Conservation (phyloP, 108 stramenopile genomes). For the Stephanodiscus triporus region DNA sequence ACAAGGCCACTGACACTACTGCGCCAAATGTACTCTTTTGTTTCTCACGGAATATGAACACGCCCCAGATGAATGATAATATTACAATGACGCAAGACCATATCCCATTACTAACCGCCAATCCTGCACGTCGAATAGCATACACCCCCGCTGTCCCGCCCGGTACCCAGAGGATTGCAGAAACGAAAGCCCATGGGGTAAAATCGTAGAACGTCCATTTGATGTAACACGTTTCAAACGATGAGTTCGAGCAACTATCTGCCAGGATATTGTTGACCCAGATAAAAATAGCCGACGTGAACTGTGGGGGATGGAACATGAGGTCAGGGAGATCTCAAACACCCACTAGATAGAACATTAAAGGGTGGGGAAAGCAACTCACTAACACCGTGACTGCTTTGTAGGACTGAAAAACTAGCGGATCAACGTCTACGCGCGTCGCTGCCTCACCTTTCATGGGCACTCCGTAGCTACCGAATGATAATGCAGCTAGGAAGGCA, state of each 20-base stretch:
- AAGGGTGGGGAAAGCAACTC: not conserved
- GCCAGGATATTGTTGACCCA: slow-evolving; percentile 43
- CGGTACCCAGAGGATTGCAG: slow-evolving; percentile 74
- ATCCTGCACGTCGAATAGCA: slow-evolving; percentile 79
- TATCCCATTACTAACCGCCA: slow-evolving; percentile 80
- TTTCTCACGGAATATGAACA: slow-evolving; percentile 74
- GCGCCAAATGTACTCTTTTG: slow-evolving; percentile 60
- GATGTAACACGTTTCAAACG: not conserved
- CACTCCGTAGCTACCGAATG: slow-evolving; percentile 86
- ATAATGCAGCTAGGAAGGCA: slow-evolving; percentile 60
- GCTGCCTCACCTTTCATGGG: slow-evolving; percentile 78
- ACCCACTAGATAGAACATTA: not conserved
- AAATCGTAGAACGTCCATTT: slow-evolving; percentile 44
- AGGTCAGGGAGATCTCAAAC: not conserved
- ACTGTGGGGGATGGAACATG: not conserved
- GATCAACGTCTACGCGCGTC: slow-evolving; percentile 71
- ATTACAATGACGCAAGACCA: slow-evolving; percentile 81
- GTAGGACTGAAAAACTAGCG: slow-evolving; percentile 87
- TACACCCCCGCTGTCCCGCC: slow-evolving; percentile 77
- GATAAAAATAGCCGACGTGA: slow-evolving; percentile 38
- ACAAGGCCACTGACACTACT: slow-evolving; percentile 51
- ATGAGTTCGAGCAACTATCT: not conserved
- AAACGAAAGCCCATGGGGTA: slow-evolving; percentile 63
- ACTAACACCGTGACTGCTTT: slow-evolving; percentile 58
- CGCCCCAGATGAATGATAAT: slow-evolving; percentile 77